A percentile compares a stretch with the other conserved stretches of the same genome.
Conservation (phyloP, 768 basidiomycete genomes). For the Pisolithus microcarpus region DNA sequence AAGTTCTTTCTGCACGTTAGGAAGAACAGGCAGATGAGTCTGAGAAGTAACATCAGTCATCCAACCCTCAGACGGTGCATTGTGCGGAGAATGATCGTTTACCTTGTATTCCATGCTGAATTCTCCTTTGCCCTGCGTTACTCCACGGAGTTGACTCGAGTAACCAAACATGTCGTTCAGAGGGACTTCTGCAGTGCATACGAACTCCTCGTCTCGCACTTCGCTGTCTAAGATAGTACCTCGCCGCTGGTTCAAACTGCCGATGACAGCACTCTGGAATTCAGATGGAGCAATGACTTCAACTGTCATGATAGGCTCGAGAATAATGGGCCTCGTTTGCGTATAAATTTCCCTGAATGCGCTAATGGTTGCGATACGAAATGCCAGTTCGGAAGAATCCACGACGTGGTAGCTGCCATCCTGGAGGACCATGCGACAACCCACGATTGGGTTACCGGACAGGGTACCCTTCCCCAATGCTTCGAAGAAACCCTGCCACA, state of each 20-base stretch:
- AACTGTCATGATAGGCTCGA: slow-evolving; percentile 99
- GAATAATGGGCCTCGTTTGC: slow-evolving; percentile 67
- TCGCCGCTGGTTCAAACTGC: slow-evolving; percentile 84
- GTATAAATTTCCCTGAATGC: slow-evolving; percentile 89
- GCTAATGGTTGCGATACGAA: slow-evolving; percentile 83
- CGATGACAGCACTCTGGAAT: slow-evolving; percentile 94
- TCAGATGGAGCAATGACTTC: slow-evolving; percentile 94
- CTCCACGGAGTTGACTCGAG: slow-evolving; percentile 85
- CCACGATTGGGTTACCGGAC: slow-evolving; percentile 81
- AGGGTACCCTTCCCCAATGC: slow-evolving; percentile 87
- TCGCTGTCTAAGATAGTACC: slow-evolving; percentile 96
- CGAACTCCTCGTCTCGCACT: slow-evolving; percentile 95
- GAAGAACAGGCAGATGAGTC: slow-evolving; percentile 78
- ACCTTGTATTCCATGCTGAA: slow-evolving; percentile 79
- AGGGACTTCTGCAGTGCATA: slow-evolving; percentile 82
- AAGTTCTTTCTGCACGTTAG: slow-evolving; percentile 82
- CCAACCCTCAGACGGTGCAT: background rate
- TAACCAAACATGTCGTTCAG: slow-evolving; percentile 99
- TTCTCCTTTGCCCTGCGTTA: slow-evolving; percentile 95
- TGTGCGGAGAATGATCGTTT: slow-evolving; percentile 11
- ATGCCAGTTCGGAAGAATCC: slow-evolving; percentile 95
- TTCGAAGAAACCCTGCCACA: slow-evolving; percentile 81
- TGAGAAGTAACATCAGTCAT: slow-evolving; percentile 22
- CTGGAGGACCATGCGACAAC: slow-evolving; percentile 78
- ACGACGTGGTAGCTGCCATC: slow-evolving; percentile 92